Evolutionary conservation across 768 basidiomycete genomes (phyloP).

Genomic region (Mrakia gelida): DNA sequence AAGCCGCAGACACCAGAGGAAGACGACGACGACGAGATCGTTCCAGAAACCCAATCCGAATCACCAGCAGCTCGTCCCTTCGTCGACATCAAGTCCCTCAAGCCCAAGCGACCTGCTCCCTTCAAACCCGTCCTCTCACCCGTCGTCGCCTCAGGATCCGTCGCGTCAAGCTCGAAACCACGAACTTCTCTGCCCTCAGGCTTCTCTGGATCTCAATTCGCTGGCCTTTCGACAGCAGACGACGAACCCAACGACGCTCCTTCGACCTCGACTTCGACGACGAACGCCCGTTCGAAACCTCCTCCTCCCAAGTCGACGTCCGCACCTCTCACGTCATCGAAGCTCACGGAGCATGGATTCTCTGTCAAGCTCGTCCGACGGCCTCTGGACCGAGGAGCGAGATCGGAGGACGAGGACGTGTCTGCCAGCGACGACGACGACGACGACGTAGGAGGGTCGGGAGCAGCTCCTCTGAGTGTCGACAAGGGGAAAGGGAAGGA

Average conservation of each 20-base stretch:
- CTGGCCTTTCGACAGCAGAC: background rate
- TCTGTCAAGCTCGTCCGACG: too few species aligned
- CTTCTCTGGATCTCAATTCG: background rate
- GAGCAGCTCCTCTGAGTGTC: background rate
- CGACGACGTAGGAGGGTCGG: background rate
- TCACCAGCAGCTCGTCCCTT: background rate
- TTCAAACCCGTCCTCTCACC: conserved; percentile 1
- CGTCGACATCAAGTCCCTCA: background rate
- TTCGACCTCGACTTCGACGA: background rate
- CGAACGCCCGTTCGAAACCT: background rate
- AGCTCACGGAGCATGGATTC: background rate
- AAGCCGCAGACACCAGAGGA: background rate
- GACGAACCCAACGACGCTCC: background rate
- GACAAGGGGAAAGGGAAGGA: background rate
- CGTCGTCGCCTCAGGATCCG: background rate
- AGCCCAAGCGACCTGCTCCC: background rate
- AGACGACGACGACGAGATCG: conserved; percentile 19
- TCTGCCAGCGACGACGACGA: conserved; percentile 12
- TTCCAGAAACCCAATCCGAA: conserved; percentile 12
- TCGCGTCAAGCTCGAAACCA: background rate
- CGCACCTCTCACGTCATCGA: background rate
- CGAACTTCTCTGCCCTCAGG: background rate
- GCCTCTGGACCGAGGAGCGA: background rate
- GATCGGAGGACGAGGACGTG: conserved; percentile 7
- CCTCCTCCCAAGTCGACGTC: background rate